Evolutionary conservation across 257 asterid species (phyloP).

Genomic region (Solanum virginianum): DNA sequence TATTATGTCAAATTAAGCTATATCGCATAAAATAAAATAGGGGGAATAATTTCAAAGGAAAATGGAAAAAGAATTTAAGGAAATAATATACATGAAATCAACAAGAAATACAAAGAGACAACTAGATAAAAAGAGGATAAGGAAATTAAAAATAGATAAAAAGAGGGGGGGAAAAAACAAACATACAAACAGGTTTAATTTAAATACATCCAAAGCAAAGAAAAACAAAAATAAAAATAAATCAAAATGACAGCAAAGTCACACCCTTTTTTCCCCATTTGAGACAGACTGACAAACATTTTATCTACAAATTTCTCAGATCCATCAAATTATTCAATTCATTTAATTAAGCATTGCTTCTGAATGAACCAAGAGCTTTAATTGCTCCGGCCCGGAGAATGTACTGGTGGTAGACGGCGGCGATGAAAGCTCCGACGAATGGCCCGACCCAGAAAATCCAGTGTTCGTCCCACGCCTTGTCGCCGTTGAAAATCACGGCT

Average conservation of each 20-base stretch:
- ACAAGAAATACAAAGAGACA: neutral
- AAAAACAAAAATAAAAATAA: neutral
- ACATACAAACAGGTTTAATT: neutral
- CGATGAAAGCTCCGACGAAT: conserved; percentile 58
- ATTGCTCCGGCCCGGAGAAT: conserved; percentile 47
- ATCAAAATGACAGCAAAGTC: neutral
- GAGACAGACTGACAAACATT: neutral
- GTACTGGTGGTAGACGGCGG: conserved; percentile 57
- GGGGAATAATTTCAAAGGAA: no score
- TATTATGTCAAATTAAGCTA: no score
- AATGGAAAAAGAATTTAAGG: no score
- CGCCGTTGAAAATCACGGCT: conserved; percentile 46
- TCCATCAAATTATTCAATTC: neutral
- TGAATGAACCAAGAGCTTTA: conserved; percentile 62
- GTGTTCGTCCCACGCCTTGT: conserved; percentile 59
- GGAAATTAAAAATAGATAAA: no score
- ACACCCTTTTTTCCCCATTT: neutral
- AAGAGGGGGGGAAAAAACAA: neutral
- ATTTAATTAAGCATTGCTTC: conserved; percentile 39
- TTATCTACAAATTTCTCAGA: conserved; percentile 4
- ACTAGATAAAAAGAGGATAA: no score
- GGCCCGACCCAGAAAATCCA: conserved; percentile 87
- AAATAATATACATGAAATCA: neutral
- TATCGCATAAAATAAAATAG: no score
- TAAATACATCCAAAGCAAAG: neutral